A percentile compares a stretch with the other conserved stretches of the same genome.
These are phyloP conservation scores for Hanseniaspora guilliermondii DNA, from an alignment of 805 yeast genomes.

Conservation along the genomic window DNA sequence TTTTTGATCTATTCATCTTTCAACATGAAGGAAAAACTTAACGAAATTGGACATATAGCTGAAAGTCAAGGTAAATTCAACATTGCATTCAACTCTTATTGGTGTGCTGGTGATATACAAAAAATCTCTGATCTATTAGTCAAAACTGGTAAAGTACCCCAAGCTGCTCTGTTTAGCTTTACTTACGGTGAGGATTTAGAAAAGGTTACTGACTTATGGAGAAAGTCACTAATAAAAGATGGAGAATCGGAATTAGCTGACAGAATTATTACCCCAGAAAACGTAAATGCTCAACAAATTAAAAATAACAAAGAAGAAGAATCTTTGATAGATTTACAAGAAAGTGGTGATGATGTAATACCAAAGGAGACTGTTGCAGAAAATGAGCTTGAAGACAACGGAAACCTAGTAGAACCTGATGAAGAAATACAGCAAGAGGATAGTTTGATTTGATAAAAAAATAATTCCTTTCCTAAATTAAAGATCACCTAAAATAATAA, in stretches of 20 bases:
- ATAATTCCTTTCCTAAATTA: conserved; percentile 13
- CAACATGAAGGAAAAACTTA: conserved; percentile 51
- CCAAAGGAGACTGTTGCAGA: conserved; percentile 1
- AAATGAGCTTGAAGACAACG: conserved; percentile 13
- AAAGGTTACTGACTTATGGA: conserved; percentile 53
- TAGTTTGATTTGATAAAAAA: conserved; percentile 10
- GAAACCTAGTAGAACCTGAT: conserved; percentile 13
- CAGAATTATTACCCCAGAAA: conserved; percentile 32
- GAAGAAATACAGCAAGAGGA: conserved; percentile 15
- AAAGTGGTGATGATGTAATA: conserved; percentile 11
- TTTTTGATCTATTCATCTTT: conserved; percentile 72
- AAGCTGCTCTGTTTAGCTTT: conserved; percentile 69
- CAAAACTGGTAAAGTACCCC: conserved; percentile 59
- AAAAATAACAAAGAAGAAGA: conserved; percentile 17
- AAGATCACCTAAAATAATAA: conserved; percentile 10
- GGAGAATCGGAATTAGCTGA: conserved; percentile 51
- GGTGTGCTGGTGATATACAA: conserved; percentile 66
- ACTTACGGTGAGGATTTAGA: conserved; percentile 50
- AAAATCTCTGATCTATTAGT: conserved; percentile 54
- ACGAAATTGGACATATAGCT: conserved; percentile 53
- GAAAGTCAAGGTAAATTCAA: conserved; percentile 69
- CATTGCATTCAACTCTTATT: conserved; percentile 80
- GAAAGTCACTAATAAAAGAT: conserved; percentile 36
- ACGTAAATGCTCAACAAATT: conserved; percentile 15
- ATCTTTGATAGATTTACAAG: conserved; percentile 20